A percentile compares a stretch with the other conserved stretches of the same genome.
These are phyloP conservation scores for Petrea volubilis DNA, from an alignment of 257 asterid genomes.

Conservation along the genomic window DNA sequence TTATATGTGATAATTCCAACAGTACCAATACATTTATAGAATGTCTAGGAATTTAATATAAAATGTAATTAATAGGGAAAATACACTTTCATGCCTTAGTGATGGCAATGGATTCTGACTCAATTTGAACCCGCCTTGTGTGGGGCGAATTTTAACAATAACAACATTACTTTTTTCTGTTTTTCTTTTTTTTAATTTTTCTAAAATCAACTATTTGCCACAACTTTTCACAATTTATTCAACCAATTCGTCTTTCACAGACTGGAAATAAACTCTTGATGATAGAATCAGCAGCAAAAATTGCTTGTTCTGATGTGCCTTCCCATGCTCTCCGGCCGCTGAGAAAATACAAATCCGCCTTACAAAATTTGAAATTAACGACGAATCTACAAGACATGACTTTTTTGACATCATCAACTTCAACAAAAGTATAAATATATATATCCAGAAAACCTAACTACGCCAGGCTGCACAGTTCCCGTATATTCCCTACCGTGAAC, in stretches of 20 bases:
- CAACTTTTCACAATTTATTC: background rate
- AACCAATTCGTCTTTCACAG: background rate
- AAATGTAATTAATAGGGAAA: no score
- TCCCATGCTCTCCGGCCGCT: background rate
- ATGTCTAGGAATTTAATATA: no score
- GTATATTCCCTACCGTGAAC: slow-evolving; percentile 1
- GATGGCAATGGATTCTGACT: no score
- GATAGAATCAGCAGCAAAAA: background rate
- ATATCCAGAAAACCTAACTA: slow-evolving; percentile 25
- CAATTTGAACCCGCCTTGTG: no score
- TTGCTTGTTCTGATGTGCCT: background rate
- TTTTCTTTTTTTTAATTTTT: no score
- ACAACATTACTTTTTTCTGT: no score
- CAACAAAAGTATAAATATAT: background rate
- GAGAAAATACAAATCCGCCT: slow-evolving; percentile 4
- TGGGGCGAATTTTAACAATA: no score
- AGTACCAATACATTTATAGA: no score
- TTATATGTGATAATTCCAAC: no score
- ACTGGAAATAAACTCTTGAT: background rate
- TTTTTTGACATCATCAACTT: slow-evolving; percentile 14
- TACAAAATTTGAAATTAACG: slow-evolving; percentile 1
- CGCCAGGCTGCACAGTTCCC: slow-evolving; percentile 3
- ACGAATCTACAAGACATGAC: background rate
- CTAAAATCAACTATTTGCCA: background rate
- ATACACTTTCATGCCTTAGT: no score